Conservation (phyloP, 78 protist genomes). For the Andalucia godoyi region DNA sequence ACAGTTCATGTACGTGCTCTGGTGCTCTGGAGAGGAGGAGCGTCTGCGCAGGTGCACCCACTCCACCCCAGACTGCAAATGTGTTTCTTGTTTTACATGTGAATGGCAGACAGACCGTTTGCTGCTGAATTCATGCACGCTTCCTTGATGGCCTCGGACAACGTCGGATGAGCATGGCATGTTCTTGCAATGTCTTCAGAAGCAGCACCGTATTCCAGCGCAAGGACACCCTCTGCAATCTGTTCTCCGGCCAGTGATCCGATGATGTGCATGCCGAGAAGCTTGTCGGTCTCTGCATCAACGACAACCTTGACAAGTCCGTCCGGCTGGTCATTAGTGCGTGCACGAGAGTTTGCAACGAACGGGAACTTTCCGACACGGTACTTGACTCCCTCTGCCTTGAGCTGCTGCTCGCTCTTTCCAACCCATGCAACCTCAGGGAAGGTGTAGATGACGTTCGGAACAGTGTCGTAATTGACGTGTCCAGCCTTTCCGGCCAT, state of each 20-base stretch:
- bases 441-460: slow-evolving; percentile 95
- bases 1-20: too few relatives aligned
- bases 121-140: slow-evolving; percentile 72
- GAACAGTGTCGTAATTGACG: slow-evolving; percentile 96
- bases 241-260: slow-evolving; percentile 82
- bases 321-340: slow-evolving; percentile 65
- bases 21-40: too few relatives aligned
- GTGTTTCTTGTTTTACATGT: slow-evolving; percentile 43
- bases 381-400: slow-evolving; percentile 61
- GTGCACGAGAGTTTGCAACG: slow-evolving; percentile 94
- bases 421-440: slow-evolving; percentile 99
- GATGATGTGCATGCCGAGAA: slow-evolving; percentile 90
- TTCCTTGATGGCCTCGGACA: slow-evolving; percentile 95
- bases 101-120: slow-evolving; percentile 93
- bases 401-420: slow-evolving; percentile 89
- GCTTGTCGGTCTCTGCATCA: slow-evolving; percentile 63
- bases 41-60: not conserved
- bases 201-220: slow-evolving; percentile 88
- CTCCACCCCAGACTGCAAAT: not conserved
- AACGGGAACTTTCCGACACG: slow-evolving; percentile 89
- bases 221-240: slow-evolving; percentile 84
- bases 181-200: slow-evolving; percentile 87
- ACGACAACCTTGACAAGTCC: slow-evolving; percentile 90
- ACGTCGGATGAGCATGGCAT: slow-evolving; percentile 97
- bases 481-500: slow-evolving; percentile 75